Evolutionary conservation across 2,329 filamentous ascomycete genomes (phyloP), one percentile per base, ranked within the genome.

Genomic region (Fusarium sp.): DNA sequence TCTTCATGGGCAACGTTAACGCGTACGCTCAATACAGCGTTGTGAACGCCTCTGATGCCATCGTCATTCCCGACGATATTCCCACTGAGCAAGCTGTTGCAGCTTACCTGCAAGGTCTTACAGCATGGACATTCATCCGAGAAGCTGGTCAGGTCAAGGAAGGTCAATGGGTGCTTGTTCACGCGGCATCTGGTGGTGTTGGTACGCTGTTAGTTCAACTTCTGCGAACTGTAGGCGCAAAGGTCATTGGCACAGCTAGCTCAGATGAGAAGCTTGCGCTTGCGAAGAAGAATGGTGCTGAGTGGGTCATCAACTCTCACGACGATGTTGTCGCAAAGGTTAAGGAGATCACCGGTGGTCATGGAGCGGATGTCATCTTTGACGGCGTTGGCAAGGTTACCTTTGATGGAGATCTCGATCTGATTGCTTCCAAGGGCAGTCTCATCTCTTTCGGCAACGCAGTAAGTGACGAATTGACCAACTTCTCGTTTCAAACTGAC

Each of bases 381-480:
- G 94, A 97, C 76, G 92, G 92, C 7, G 92, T 97, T 4, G 94
- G 94, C 14, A 93, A 93, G 81, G 85, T 85, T 48, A 97, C 94
- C 0, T 97, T 96, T 80, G 92, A 97, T 71, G 84, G 87, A 20
- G 91, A 90, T 73, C 77, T 97, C 67, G 88, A 94, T 68, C 86
- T 88, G 71, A 84, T 95, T 54, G 91, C 90, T 70, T 79, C 89
- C 67, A 96, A 96, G 82, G 94, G 93, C 7, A 90, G 84, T 3
- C 80, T 97, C 73, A 85, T 93, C 25, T 90, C 88, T 48, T 96
- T 94, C 79, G 93, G 93, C 4, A 96, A 96, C 79, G 91, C 92
- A 9, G 83, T 85, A 77, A 87, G 88, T 71, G 10, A 7, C 25
- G 25, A 7, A 1, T 17, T 32, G 15, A 30, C 1, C 15, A 22